Conservation (phyloP, 2,329 filamentous ascomycete species). For the Hypoxylon sp. region DNA sequence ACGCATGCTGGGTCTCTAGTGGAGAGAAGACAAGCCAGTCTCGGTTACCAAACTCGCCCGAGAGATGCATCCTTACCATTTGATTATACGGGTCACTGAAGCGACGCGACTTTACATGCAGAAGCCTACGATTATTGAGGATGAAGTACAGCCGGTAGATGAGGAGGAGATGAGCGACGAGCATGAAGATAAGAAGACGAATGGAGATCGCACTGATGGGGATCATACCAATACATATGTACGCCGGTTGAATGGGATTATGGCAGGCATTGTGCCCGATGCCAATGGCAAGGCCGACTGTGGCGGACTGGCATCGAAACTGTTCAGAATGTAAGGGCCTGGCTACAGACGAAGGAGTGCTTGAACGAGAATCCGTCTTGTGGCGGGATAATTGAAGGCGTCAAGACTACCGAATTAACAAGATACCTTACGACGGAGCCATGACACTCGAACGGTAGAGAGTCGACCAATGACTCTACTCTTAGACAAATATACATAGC, state of each 20-base stretch:
- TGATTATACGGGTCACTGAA: not conserved
- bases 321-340: not conserved
- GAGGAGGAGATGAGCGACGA: not conserved
- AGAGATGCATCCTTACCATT: not conserved
- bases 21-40: not conserved
- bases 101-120: not conserved
- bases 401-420: not conserved
- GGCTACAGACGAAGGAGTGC: not conserved
- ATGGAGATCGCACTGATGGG: not conserved
- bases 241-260: not conserved
- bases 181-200: not conserved
- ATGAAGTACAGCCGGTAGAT: not conserved
- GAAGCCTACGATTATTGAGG: not conserved
- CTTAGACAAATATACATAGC: slow-evolving; percentile 25
- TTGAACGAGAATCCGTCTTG: not conserved
- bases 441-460: slow-evolving; percentile 10
- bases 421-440: not conserved
- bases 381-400: not conserved
- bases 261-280: not conserved
- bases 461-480: not conserved
- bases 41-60: not conserved
- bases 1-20: slow-evolving; percentile 79
- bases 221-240: not conserved
- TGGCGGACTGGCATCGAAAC: not conserved
- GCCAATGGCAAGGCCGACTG: not conserved